Percentiles rank a stretch among this genome's conserved stretches.
phyloP scores from a whole-genome alignment of 345 rosid genomes.

The Eucalyptus albens region DNA sequence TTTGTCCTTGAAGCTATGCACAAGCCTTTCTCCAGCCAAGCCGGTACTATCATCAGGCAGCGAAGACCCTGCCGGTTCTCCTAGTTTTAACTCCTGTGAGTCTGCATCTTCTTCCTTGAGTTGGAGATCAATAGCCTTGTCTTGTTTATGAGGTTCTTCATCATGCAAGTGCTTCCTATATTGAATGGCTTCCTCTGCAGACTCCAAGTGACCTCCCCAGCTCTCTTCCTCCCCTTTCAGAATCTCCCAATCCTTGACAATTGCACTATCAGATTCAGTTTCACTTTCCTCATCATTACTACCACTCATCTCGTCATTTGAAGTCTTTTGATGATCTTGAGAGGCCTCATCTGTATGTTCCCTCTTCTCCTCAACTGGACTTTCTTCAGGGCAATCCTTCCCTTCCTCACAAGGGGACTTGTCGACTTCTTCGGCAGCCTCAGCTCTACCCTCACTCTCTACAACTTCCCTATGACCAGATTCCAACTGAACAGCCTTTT shows the following conservation, averaged over 20 bases:
- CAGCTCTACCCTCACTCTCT: background rate
- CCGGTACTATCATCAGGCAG: slow-evolving; percentile 3
- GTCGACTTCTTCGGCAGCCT: slow-evolving; percentile 1
- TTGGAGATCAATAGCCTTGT: slow-evolving; percentile 25
- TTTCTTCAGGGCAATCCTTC: slow-evolving; percentile 5
- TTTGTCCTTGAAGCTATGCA: slow-evolving; percentile 37
- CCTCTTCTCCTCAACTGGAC: slow-evolving; percentile 3
- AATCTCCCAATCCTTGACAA: slow-evolving; percentile 2
- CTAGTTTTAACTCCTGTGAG: slow-evolving; percentile 7
- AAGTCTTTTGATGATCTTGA: slow-evolving; percentile 9
- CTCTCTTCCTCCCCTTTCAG: slow-evolving; percentile 9
- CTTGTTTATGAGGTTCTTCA: slow-evolving; percentile 16
- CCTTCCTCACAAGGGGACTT: background rate
- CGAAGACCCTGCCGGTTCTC: slow-evolving; percentile 9
- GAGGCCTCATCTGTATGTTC: slow-evolving; percentile 14
- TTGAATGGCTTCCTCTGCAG: slow-evolving; percentile 13
- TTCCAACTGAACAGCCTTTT: slow-evolving; percentile 4
- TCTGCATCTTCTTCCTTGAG: slow-evolving; percentile 23
- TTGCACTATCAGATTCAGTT: background rate
- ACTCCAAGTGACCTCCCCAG: slow-evolving; percentile 3
- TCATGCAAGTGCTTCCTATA: slow-evolving; percentile 3
- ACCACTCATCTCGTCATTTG: background rate
- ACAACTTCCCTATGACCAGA: slow-evolving; percentile 6
- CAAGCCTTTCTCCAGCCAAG: slow-evolving; percentile 8
- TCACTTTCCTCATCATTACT: background rate